Conservation (phyloP, 1,284 basidiomycete genomes). For the Fomitopsis schrenkii region DNA sequence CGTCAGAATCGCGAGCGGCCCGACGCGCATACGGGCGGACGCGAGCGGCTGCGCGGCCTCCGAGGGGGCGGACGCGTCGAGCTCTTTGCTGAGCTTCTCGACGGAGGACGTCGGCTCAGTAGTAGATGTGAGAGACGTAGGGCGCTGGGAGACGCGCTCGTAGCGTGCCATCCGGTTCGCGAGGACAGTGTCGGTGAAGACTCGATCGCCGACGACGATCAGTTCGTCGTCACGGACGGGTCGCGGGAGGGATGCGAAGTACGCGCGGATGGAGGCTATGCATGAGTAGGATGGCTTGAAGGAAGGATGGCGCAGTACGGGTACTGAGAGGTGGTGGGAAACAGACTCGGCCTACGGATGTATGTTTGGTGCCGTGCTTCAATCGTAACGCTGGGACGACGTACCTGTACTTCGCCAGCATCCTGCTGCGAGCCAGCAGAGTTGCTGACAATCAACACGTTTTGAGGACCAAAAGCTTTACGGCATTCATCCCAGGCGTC, state of each 20-base stretch:
- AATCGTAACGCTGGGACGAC: slow-evolving; percentile 18
- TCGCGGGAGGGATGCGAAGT: slow-evolving; percentile 50
- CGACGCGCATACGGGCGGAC: slow-evolving; percentile 13
- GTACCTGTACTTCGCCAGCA: slow-evolving; percentile 74
- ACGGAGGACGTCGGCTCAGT: neutral
- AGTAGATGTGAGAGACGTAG: neutral
- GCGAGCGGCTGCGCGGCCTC: neutral
- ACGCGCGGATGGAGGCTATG: slow-evolving; percentile 60
- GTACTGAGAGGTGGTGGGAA: slow-evolving; percentile 69
- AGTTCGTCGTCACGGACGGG: slow-evolving; percentile 60
- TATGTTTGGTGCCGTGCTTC: neutral
- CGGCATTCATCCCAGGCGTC: slow-evolving; percentile 78
- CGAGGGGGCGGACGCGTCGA: slow-evolving; percentile 4
- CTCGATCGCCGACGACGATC: slow-evolving; percentile 83
- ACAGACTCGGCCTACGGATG: slow-evolving; percentile 80
- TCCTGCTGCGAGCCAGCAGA: slow-evolving; percentile 85
- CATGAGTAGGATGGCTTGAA: slow-evolving; percentile 81
- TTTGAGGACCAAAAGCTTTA: slow-evolving; percentile 69
- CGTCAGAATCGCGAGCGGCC: slow-evolving; percentile 67
- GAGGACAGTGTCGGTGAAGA: slow-evolving; percentile 89
- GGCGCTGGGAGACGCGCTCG: slow-evolving; percentile 6
- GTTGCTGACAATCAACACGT: slow-evolving; percentile 91
- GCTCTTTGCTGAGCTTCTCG: slow-evolving; percentile 10
- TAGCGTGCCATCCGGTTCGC: slow-evolving; percentile 63
- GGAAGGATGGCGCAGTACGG: slow-evolving; percentile 75